These are phyloP conservation scores for Pyrrhoderma lamaoense DNA, from an alignment of 1,284 basidiomycete genomes.

Conservation along the genomic window DNA sequence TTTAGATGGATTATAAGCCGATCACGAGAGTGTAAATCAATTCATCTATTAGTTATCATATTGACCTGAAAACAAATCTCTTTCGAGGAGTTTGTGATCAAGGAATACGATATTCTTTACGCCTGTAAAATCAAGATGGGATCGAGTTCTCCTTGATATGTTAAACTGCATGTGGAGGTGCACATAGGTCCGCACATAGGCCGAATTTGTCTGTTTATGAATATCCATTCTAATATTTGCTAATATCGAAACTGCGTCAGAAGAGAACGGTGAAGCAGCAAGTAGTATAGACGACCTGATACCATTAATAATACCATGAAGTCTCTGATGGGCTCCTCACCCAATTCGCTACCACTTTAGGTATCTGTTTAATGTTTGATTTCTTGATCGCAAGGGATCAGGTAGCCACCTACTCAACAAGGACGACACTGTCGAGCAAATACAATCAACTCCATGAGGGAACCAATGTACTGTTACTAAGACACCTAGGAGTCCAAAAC, in stretches of 20 bases:
- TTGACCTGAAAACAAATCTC: conserved; percentile 20
- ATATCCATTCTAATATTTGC: conserved; percentile 19
- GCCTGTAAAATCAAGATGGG: conserved; percentile 24
- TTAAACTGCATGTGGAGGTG: conserved; percentile 11
- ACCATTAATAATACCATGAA: conserved; percentile 24
- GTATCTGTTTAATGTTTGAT: too few species aligned
- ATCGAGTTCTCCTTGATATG: conserved; percentile 21
- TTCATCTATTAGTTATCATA: conserved; percentile 20
- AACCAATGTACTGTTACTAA: conserved; percentile 77
- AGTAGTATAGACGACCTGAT: conserved; percentile 24
- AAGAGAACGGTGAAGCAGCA: conserved; percentile 25
- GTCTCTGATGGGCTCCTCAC: conserved; percentile 27
- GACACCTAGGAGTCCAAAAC: conserved; percentile 46
- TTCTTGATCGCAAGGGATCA: too few species aligned
- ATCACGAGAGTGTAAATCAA: conserved; percentile 13
- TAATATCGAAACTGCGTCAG: conserved; percentile 18
- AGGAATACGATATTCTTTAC: conserved; percentile 21
- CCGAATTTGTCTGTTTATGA: too few species aligned
- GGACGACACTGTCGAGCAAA: too few species aligned
- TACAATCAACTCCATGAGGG: conserved; percentile 68
- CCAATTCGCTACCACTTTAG: conserved; percentile 27
- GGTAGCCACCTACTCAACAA: too few species aligned
- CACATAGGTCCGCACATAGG: too few species aligned
- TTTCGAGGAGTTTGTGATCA: conserved; percentile 20
- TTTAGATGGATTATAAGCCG: conserved; percentile 18